Percentiles rank a stretch among this genome's conserved stretches.
Conservation (phyloP, 768 basidiomycete species). For the Lactarius hengduanensis region DNA sequence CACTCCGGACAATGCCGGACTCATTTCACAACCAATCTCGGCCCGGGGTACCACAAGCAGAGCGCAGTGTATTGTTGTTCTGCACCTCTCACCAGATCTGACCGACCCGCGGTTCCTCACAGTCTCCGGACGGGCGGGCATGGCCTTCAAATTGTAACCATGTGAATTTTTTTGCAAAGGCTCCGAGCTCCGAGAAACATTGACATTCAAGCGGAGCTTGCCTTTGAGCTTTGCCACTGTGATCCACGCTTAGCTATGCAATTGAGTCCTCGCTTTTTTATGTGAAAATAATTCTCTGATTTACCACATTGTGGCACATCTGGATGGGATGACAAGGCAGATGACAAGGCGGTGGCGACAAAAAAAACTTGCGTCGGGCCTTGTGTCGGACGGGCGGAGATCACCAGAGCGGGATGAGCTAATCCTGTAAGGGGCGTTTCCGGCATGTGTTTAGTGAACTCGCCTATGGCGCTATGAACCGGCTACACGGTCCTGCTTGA, state of each 20-base stretch:
- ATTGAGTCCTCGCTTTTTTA: not conserved
- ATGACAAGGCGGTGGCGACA: not conserved
- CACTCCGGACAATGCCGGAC: slow-evolving; percentile 16
- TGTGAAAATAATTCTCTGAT: not conserved
- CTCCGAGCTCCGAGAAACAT: not conserved
- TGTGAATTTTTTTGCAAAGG: not conserved
- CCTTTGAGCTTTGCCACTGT: too few relatives aligned
- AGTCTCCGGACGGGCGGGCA: not conserved
- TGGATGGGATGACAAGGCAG: not conserved
- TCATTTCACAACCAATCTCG: not conserved
- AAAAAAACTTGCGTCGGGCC: not conserved
- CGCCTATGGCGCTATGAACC: slow-evolving; percentile 6
- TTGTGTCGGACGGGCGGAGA: slow-evolving; percentile 1
- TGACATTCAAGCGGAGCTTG: not conserved
- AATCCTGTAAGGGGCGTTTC: not conserved
- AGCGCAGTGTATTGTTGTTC: not conserved
- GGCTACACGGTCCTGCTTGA: slow-evolving; percentile 12
- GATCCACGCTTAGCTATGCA: not conserved
- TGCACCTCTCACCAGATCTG: not conserved
- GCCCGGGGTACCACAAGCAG: not conserved
- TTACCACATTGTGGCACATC: not conserved
- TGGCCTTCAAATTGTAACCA: not conserved
- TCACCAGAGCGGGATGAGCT: not conserved
- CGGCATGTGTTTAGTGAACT: slow-evolving; percentile 1
- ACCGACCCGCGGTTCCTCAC: not conserved